Conservation (phyloP, 345 rosid genomes). For the Zanthoxylum bungeanum region DNA sequence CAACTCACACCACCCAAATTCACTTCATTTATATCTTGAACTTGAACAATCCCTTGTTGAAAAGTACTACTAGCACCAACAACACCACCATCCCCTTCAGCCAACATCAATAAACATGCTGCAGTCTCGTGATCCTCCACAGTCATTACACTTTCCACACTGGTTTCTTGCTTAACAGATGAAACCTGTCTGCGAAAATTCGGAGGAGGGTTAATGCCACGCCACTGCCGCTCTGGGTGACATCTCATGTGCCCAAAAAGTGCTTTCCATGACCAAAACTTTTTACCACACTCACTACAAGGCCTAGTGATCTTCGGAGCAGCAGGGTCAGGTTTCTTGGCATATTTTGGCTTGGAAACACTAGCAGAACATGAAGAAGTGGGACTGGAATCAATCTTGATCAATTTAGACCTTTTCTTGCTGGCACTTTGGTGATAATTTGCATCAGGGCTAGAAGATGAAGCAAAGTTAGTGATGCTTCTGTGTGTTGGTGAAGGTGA, state of each 20-base stretch:
- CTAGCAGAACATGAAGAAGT: constrained; percentile 13
- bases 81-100: constrained; percentile 18
- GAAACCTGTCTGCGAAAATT: constrained; percentile 21
- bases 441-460: constrained; percentile 25
- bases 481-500: constrained; percentile 19
- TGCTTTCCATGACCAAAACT: constrained; percentile 90
- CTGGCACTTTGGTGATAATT: constrained; percentile 31
- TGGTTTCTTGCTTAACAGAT: neutral
- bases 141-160: constrained; percentile 26
- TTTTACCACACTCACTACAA: constrained; percentile 89
- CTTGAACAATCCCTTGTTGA: constrained; percentile 1
- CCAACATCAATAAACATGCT: constrained; percentile 54
- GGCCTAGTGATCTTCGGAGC: constrained; percentile 79
- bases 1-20: constrained; percentile 5
- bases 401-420: constrained; percentile 48
- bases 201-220: constrained; percentile 74
- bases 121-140: constrained; percentile 75
- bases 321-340: constrained; percentile 63
- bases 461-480: constrained; percentile 22
- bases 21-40: constrained; percentile 15
- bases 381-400: constrained; percentile 21
- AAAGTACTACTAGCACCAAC: neutral
- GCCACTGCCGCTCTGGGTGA: constrained; percentile 90
- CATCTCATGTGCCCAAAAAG: constrained; percentile 95
- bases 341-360: constrained; percentile 34